A percentile compares a stretch with the other conserved stretches of the same genome.
phyloP scores from a whole-genome alignment of 2,329 filamentous ascomycete genomes.

The Ramularia endophylla region DNA sequence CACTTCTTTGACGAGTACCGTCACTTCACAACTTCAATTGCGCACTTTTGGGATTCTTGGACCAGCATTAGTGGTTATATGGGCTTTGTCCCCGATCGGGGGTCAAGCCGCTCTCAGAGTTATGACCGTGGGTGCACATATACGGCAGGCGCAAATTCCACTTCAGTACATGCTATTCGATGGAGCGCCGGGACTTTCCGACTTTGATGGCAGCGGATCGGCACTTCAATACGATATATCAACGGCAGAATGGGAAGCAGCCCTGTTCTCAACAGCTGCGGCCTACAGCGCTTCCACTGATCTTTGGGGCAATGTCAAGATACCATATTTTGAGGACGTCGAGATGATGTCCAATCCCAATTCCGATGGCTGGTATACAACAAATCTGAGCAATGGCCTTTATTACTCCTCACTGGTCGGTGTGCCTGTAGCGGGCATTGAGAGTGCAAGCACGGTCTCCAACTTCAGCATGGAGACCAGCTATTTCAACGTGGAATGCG shows the following conservation, averaged over 20 bases:
- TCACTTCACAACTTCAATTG: background rate
- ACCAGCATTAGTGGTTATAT: background rate
- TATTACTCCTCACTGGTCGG: slow-evolving; percentile 5
- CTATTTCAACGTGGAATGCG: slow-evolving; percentile 3
- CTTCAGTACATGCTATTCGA: background rate
- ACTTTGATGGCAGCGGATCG: slow-evolving; percentile 1
- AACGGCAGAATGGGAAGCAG: background rate
- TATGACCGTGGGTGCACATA: background rate
- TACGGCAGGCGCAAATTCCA: slow-evolving; percentile 1
- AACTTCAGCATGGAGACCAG: background rate
- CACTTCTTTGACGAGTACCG: slow-evolving; percentile 2
- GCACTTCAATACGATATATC: slow-evolving; percentile 3
- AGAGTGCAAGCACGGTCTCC: background rate
- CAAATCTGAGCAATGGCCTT: background rate
- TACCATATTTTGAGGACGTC: slow-evolving; percentile 1
- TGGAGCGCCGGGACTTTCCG: background rate
- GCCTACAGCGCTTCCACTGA: slow-evolving; percentile 3
- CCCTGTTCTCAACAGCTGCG: too few relatives aligned
- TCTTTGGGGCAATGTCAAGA: slow-evolving; percentile 5
- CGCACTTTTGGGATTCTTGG: slow-evolving; percentile 1
- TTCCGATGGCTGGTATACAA: slow-evolving; percentile 1
- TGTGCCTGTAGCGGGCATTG: background rate
- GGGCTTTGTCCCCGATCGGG: slow-evolving; percentile 5
- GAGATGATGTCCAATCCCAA: background rate
- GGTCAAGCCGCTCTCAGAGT: slow-evolving; percentile 5